A percentile compares a stretch with the other conserved stretches of the same genome.
phyloP scores from a whole-genome alignment of 106 monocot genomes.

The Acorus gramineus region DNA sequence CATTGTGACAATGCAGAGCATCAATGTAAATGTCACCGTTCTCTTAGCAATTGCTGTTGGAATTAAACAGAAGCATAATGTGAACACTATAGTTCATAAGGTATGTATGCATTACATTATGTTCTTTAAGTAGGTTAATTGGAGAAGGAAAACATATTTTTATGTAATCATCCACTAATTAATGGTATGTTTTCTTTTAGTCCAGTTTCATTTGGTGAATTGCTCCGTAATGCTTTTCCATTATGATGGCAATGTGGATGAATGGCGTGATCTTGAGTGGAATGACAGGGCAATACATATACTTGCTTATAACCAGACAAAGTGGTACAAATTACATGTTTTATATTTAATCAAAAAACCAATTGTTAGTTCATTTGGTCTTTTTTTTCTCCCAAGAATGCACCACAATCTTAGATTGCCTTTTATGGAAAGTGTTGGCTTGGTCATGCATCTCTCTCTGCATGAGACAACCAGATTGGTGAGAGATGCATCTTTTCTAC shows the following conservation, averaged over 20 bases:
- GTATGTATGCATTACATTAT: slow-evolving; percentile 16
- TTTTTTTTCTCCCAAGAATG: background rate
- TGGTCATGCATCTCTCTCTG: background rate
- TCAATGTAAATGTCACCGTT: slow-evolving; percentile 26
- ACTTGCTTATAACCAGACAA: slow-evolving; percentile 81
- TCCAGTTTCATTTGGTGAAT: slow-evolving; percentile 65
- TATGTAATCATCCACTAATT: background rate
- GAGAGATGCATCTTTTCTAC: background rate
- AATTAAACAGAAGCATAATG: slow-evolving; percentile 67
- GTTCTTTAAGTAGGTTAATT: background rate
- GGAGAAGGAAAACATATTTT: background rate
- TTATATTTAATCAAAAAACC: background rate
- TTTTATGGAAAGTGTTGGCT: no score
- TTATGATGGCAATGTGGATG: slow-evolving; percentile 90
- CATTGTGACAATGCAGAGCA: slow-evolving; percentile 26
- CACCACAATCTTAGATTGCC: no score
- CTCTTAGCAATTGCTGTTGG: slow-evolving; percentile 93
- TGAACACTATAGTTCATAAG: slow-evolving; percentile 66
- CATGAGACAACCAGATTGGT: background rate
- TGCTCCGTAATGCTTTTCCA: slow-evolving; percentile 76
- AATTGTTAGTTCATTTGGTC: background rate
- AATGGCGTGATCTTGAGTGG: slow-evolving; percentile 79
- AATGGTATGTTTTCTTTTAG: slow-evolving; percentile 10
- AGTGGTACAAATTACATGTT: slow-evolving; percentile 41
- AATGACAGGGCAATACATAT: slow-evolving; percentile 65